These are phyloP conservation scores for Cercophora sp. DNA, from an alignment of 495 filamentous ascomycete genomes.

Conservation along the genomic window DNA sequence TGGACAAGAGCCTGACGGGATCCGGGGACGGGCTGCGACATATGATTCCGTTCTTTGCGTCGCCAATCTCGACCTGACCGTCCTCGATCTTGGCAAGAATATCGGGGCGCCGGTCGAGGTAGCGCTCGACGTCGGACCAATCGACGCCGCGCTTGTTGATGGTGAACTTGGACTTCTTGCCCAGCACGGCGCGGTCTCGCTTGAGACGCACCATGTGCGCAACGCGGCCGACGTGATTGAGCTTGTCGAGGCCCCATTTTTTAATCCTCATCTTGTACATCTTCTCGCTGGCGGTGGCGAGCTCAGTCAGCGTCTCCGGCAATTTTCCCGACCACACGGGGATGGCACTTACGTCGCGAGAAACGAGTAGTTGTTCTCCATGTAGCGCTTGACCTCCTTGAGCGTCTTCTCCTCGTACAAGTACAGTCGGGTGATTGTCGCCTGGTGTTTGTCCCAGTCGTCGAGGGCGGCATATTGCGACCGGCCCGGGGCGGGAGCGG, in stretches of 20 bases:
- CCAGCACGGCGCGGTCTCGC: constrained; percentile 26
- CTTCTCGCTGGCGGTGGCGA: constrained; percentile 25
- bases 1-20: constrained; percentile 10
- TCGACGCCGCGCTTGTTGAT: constrained; percentile 32
- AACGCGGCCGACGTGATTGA: constrained; percentile 37
- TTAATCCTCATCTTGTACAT: constrained; percentile 45
- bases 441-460: constrained; percentile 21
- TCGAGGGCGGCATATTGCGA: not conserved
- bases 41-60: constrained; percentile 21
- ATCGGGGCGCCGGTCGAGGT: constrained; percentile 26
- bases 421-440: constrained; percentile 28
- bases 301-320: not conserved
- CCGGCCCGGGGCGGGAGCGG: not conserved
- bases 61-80: constrained; percentile 24
- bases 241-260: constrained; percentile 44
- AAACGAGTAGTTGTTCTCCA: constrained; percentile 36
- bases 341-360: constrained; percentile 34
- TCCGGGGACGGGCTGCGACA: constrained; percentile 34
- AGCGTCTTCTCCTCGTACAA: constrained; percentile 38
- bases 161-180: constrained; percentile 31
- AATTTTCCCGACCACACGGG: not conserved
- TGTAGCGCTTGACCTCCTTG: constrained; percentile 37
- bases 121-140: constrained; percentile 33
- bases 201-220: constrained; percentile 33
- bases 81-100: constrained; percentile 22